Conservation (phyloP, 2,329 filamentous ascomycete genomes). For the Penicillium sp. region DNA sequence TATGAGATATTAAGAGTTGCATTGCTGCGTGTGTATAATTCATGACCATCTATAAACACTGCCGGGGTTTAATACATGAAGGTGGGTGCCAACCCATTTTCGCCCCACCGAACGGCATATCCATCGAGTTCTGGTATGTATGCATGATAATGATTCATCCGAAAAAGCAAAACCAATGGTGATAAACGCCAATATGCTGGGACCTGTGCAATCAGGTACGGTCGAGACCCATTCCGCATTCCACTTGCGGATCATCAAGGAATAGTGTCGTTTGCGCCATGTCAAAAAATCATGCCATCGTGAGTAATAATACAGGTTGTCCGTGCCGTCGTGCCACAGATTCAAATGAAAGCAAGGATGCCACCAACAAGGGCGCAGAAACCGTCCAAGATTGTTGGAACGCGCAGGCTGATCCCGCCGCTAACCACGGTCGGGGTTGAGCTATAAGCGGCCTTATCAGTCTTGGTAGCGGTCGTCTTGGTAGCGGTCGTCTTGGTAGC, state of each 20-base stretch:
- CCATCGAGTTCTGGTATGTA: slow-evolving; percentile 1
- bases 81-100: background rate
- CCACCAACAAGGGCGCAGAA: slow-evolving; percentile 25
- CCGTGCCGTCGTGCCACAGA: background rate
- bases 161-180: slow-evolving; percentile 5
- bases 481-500: background rate
- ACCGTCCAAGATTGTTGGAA: slow-evolving; percentile 13
- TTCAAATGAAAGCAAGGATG: slow-evolving; percentile 21
- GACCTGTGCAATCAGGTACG: slow-evolving; percentile 8
- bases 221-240: slow-evolving; percentile 7
- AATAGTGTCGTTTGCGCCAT: slow-evolving; percentile 16
- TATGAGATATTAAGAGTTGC: background rate
- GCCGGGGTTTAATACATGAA: slow-evolving; percentile 1
- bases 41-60: slow-evolving; percentile 2
- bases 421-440: slow-evolving; percentile 9
- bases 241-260: slow-evolving; percentile 1
- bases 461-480: slow-evolving; percentile 6
- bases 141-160: background rate
- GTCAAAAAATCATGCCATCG: slow-evolving; percentile 14
- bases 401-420: slow-evolving; percentile 14
- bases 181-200: slow-evolving; percentile 15
- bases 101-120: background rate
- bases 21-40: background rate
- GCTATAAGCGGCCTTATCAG: slow-evolving; percentile 1
- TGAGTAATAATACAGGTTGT: slow-evolving; percentile 21